Base-by-base conservation (phyloP, 2,329 filamentous ascomycete species). In the Drechslerella stenobrocha region DNA sequence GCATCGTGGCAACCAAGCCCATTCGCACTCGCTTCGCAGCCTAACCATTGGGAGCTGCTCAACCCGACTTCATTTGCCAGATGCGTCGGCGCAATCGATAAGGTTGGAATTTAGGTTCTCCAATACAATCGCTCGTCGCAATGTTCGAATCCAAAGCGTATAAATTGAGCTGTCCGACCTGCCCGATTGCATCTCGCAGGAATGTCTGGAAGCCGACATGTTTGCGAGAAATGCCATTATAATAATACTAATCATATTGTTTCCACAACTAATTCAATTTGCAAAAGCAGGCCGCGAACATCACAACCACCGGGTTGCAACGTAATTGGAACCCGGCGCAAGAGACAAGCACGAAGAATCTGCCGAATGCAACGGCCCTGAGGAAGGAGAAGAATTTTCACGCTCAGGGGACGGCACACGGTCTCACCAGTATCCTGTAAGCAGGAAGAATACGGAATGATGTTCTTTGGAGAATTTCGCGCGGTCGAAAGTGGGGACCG, bases 1-100 rank as follows among this genome's bases (percentile, higher is more conserved):
- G 15, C n/a, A 67, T 44, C 20, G 32, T 46, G 42, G 20, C n/a
- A 13, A 40, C 15, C 40, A 51, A 52, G 26, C 26, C 46, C 24
- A 46, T 48, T 40, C 26, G 32, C 8, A 42, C 53, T 55, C 63
- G 55, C 59, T 67, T 60, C 55, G 55, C 35, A 55, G 63, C 50
- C 63, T 56, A 50, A 20, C 37, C 40, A n/a, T 23, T 40, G 44
- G 18, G 42, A 67, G 55, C 37, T 51, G 48, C 52, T 52, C 46
- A 59, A 57, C 40, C 24, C 52, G 22, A 51, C 30, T 56, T 40
- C 50, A 56, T 67, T 67, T 42, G 55, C 63, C 51, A 55, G 44
- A 66, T 56, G 24, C 45, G 50, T 58, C 35, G 26, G 42, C n/a
- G 15, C 23, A 60, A 67, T 67, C 45, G 63, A 67, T 60, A 67